phyloP scores from a whole-genome alignment of 176 grass and related monocot genomes.

The Carex scoparia region DNA sequence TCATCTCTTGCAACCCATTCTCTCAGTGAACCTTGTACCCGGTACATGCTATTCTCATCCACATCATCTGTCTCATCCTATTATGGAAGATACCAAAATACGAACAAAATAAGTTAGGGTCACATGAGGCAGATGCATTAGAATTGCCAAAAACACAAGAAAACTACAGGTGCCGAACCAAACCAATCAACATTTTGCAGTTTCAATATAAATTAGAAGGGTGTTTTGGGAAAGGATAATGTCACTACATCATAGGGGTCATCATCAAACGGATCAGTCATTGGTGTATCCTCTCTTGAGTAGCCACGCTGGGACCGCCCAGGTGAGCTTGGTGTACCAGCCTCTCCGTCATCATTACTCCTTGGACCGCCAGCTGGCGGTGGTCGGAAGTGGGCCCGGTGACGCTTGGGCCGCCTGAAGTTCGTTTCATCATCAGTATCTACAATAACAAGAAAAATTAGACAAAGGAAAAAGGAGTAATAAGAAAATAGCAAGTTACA shows the following conservation, averaged over 20 bases:
- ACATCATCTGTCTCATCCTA: conserved; percentile 99
- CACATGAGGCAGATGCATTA: neutral
- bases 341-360: conserved; percentile 83
- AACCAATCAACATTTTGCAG: conserved; percentile 14
- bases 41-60: conserved; percentile 96
- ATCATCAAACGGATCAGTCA: conserved; percentile 91
- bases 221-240: conserved; percentile 1
- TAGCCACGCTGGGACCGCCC: conserved; percentile 74
- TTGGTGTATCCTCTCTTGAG: conserved; percentile 71
- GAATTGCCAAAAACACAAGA: neutral
- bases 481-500: neutral
- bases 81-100: neutral
- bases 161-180: neutral
- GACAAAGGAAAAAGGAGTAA: neutral
- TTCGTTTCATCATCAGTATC: conserved; percentile 83
- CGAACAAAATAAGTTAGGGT: neutral
- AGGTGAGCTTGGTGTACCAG: conserved; percentile 73
- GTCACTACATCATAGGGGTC: conserved; percentile 73
- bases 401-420: conserved; percentile 83
- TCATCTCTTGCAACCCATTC: conserved; percentile 98
- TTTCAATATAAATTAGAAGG: conserved; percentile 18
- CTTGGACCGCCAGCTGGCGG: conserved; percentile 54
- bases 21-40: conserved; percentile 83
- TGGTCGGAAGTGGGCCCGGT: conserved; percentile 67
- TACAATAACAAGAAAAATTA: conserved; percentile 22